Conservation (phyloP, 768 basidiomycete species). For the Lactarius pseudohatsudake region DNA sequence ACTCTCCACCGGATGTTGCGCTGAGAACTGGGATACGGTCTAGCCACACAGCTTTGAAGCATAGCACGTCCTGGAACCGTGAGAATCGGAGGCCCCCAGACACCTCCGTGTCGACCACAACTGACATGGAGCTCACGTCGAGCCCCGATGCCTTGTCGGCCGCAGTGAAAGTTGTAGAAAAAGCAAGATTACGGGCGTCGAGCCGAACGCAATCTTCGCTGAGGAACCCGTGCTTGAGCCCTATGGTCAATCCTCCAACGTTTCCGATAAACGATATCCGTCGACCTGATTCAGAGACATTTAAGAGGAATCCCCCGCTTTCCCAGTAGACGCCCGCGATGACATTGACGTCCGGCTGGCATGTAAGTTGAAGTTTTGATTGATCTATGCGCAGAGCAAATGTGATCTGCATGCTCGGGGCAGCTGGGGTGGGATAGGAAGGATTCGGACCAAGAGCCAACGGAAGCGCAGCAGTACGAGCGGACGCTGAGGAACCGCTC, state of each 20-base stretch:
- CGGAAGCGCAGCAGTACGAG: conserved; percentile 7
- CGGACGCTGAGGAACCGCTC: conserved; percentile 27
- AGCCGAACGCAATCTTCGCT: conserved; percentile 81
- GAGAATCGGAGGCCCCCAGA: conserved; percentile 78
- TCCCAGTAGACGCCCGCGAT: conserved; percentile 88
- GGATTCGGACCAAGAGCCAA: conserved; percentile 17
- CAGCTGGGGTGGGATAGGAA: conserved; percentile 26
- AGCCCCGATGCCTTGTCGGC: conserved; percentile 40
- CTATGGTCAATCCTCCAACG: conserved; percentile 77
- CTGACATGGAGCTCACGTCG: conserved; percentile 57
- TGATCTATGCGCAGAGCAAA: conserved; percentile 91
- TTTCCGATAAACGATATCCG: conserved; percentile 73
- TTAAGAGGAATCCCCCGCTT: conserved; percentile 87
- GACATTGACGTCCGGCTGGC: conserved; percentile 92
- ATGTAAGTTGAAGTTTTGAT: conserved; percentile 83
- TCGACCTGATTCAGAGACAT: conserved; percentile 70
- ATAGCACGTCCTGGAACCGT: conserved; percentile 86
- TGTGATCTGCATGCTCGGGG: conserved; percentile 65
- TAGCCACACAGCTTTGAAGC: conserved; percentile 94
- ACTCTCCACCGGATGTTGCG: conserved; percentile 37
- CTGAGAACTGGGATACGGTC: conserved; percentile 81
- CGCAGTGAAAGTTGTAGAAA: conserved; percentile 70
- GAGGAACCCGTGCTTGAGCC: conserved; percentile 81
- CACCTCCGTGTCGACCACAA: conserved; percentile 84
- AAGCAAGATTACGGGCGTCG: conserved; percentile 77